Evolutionary conservation across 2,329 filamentous ascomycete genomes (phyloP).

Genomic region (Penicillium thymicola): DNA sequence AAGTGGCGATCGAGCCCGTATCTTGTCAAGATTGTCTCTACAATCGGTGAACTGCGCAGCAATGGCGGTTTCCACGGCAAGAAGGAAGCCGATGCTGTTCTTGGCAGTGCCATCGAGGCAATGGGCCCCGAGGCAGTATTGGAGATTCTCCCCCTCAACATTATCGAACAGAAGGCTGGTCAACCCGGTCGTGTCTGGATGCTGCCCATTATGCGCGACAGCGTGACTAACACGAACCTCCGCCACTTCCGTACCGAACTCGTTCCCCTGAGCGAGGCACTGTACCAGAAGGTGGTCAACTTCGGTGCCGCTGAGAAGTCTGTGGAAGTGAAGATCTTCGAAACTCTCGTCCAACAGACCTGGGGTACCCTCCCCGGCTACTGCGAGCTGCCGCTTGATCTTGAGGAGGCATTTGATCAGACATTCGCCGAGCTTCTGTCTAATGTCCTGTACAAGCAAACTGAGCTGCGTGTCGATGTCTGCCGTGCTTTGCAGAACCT

Average conservation of each 20-base stretch:
- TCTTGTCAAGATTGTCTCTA: constrained; percentile 70
- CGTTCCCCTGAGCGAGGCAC: constrained; percentile 80
- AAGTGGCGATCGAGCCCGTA: constrained; percentile 82
- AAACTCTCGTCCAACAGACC: constrained; percentile 91
- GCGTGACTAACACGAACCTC: constrained; percentile 82
- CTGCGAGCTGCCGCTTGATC: constrained; percentile 84
- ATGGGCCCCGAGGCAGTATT: constrained; percentile 88
- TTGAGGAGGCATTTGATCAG: constrained; percentile 75
- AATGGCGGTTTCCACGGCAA: constrained; percentile 89
- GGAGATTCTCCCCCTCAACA: constrained; percentile 78
- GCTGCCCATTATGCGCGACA: constrained; percentile 84
- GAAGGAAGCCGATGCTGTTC: constrained; percentile 87
- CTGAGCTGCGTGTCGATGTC: constrained; percentile 79
- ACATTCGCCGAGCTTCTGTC: constrained; percentile 84
- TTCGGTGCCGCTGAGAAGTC: constrained; percentile 81
- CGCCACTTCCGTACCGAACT: constrained; percentile 82
- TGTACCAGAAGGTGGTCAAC: constrained; percentile 85
- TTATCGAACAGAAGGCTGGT: constrained; percentile 70
- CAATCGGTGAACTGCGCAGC: constrained; percentile 79
- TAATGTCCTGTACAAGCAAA: constrained; percentile 88
- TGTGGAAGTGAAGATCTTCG: constrained; percentile 95
- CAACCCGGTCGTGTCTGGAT: constrained; percentile 91
- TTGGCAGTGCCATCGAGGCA: constrained; percentile 80
- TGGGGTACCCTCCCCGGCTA: constrained; percentile 94
- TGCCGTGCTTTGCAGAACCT: constrained; percentile 82